phyloP scores from a whole-genome alignment of 1,284 basidiomycete genomes.

The Boletellus dicymbophilus region DNA sequence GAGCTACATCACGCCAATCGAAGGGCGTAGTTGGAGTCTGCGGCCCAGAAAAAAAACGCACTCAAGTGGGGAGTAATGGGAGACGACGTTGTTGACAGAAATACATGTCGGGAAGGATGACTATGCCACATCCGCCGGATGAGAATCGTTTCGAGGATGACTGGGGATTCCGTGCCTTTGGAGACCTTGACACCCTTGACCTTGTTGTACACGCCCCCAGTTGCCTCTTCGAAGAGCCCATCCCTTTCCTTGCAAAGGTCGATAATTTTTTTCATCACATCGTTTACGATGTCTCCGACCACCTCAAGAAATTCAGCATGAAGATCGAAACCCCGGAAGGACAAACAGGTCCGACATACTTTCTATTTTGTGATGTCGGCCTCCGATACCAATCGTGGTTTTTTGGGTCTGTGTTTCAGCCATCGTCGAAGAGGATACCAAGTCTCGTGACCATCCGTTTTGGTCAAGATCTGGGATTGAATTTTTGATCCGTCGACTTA shows the following conservation, averaged over 20 bases:
- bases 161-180: constrained; percentile 91
- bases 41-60: constrained; percentile 41
- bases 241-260: constrained; percentile 94
- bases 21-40: too few relatives aligned
- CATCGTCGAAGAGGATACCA: constrained; percentile 45
- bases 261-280: constrained; percentile 86
- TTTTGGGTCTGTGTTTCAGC: constrained; percentile 53
- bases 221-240: constrained; percentile 87
- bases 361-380: constrained; percentile 88
- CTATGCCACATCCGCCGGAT: constrained; percentile 74
- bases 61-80: constrained; percentile 82
- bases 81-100: constrained; percentile 89
- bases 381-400: constrained; percentile 57
- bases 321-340: constrained; percentile 10
- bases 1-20: constrained; percentile 49
- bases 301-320: constrained; percentile 45
- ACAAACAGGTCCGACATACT: constrained; percentile 39
- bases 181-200: constrained; percentile 84
- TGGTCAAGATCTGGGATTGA: too few relatives aligned
- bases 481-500: too few relatives aligned
- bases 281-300: constrained; percentile 88
- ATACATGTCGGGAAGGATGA: constrained; percentile 94
- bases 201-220: constrained; percentile 90
- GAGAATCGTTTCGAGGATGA: too few relatives aligned
- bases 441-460: too few relatives aligned